Evolutionary conservation across 1,284 basidiomycete species (phyloP), one percentile per base, ranked within the genome.

Genomic region (Omphalotus olearius): DNA sequence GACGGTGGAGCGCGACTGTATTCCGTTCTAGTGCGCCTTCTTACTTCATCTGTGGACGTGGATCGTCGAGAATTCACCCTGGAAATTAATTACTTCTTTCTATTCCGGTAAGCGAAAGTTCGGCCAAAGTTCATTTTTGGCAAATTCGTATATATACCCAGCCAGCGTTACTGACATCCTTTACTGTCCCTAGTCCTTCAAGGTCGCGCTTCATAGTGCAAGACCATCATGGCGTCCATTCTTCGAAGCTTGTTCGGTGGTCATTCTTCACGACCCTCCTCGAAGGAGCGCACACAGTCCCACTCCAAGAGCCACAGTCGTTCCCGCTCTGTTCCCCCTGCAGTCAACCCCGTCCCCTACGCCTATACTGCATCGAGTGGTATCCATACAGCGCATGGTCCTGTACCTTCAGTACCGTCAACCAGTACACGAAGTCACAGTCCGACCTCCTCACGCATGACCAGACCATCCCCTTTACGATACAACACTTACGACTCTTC

Each of bases 401-500:
- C 51, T 36, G 41, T 45, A 35, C 26, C 45, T 35, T 47, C 50
- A 40, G 17, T 50, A 47, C 45, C 49, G 9, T 36, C 36, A 11
- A 33, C 45, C 26, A 40, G 38, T 25, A 45, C 39, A 40, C 41
- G 41, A 18, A 42, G 36, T 17, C 49, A 41, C 13, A 51, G 42
- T 38, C 33, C 47, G 25, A 53, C 47, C 20, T 40, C 51, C 20
- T 47, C 47, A 26, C 47, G 48, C 35, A 28, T 55, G 20, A 50
- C 54, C 37, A 45, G 50, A 30, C 54, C 56, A 5, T 59, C 57
- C 20, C 56, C 57, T 18, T 43, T 59, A 28, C 53, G 57, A 35
- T 59, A 59, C 51, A 54, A 56, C 20, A 58, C 57, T 17, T 57
- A 57, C 43, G 57, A 58, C 39, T 56, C 57, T 39, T 37, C 52